A percentile compares a stretch with the other conserved stretches of the same genome.
phyloP scores from a whole-genome alignment of 305 asterid species.

The Fraxinus nigra region DNA sequence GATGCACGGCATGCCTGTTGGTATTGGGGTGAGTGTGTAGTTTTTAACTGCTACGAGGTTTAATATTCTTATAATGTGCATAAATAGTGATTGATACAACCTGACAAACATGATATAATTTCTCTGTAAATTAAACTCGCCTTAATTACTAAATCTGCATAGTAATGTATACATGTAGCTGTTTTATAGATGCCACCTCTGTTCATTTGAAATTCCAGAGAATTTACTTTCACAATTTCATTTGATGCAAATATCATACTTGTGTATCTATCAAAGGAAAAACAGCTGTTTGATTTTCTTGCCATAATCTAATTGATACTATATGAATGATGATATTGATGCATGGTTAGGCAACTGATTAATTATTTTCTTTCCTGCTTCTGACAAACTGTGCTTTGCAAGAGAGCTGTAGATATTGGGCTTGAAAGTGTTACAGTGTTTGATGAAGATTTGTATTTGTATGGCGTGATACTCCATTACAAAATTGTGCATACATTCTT shows the following conservation, averaged over 20 bases:
- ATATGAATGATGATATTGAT: background rate
- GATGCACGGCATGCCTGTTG: slow-evolving; percentile 85
- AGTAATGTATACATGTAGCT: background rate
- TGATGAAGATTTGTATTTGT: background rate
- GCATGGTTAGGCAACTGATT: background rate
- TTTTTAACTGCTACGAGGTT: slow-evolving; percentile 12
- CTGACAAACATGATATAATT: slow-evolving; percentile 8
- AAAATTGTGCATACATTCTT: background rate
- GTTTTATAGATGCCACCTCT: background rate
- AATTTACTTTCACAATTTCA: background rate
- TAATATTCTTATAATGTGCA: slow-evolving; percentile 9
- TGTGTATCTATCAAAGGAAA: background rate
- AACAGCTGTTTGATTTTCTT: background rate
- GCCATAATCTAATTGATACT: background rate
- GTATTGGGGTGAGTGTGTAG: slow-evolving; percentile 67
- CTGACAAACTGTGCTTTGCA: background rate
- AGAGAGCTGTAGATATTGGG: background rate
- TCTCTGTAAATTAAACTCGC: slow-evolving; percentile 2
- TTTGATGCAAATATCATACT: background rate
- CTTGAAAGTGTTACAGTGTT: background rate
- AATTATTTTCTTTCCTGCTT: background rate
- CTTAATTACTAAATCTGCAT: background rate
- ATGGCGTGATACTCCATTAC: background rate
- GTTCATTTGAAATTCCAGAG: background rate
- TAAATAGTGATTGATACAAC: background rate